Conservation (phyloP, 768 basidiomycete genomes). For the Kwoniella heveanensis region DNA sequence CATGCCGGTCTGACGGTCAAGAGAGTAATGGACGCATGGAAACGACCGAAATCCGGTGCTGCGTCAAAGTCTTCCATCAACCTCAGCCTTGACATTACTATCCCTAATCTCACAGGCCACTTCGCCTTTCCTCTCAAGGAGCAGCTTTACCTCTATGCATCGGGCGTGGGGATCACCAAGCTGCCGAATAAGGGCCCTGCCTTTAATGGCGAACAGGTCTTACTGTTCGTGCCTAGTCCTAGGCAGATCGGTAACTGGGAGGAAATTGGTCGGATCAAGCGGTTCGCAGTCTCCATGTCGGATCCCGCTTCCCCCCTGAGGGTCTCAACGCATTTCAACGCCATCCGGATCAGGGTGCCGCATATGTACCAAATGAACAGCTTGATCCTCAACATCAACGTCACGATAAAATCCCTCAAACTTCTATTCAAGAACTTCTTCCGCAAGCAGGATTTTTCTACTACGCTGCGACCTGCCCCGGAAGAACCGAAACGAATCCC, state of each 20-base stretch:
- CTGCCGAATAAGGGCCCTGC: constrained; percentile 54
- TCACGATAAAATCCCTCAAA: constrained; percentile 72
- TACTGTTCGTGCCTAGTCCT: constrained; percentile 65
- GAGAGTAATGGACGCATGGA: constrained; percentile 55
- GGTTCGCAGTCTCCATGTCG: constrained; percentile 60
- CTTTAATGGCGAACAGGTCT: constrained; percentile 56
- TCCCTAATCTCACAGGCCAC: constrained; percentile 41
- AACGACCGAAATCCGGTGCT: constrained; percentile 34
- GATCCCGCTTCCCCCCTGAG: constrained; percentile 38
- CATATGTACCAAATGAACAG: constrained; percentile 74
- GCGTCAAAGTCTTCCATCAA: constrained; percentile 45
- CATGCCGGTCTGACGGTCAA: constrained; percentile 65
- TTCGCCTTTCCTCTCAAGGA: constrained; percentile 56
- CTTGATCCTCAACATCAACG: constrained; percentile 69
- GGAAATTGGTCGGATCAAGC: constrained; percentile 67
- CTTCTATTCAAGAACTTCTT: constrained; percentile 67
- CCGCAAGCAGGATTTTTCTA: constrained; percentile 61
- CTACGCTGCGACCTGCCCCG: constrained; percentile 65
- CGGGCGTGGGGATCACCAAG: constrained; percentile 10
- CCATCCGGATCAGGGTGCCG: constrained; percentile 75
- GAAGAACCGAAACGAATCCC: constrained; percentile 77
- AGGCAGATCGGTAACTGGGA: constrained; percentile 66
- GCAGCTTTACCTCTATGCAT: constrained; percentile 49
- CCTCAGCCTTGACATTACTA: constrained; percentile 51
- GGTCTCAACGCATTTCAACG: constrained; percentile 65